Evolutionary conservation across 306 rosid species (phyloP).

Genomic region (Lathyrus aphaca): DNA sequence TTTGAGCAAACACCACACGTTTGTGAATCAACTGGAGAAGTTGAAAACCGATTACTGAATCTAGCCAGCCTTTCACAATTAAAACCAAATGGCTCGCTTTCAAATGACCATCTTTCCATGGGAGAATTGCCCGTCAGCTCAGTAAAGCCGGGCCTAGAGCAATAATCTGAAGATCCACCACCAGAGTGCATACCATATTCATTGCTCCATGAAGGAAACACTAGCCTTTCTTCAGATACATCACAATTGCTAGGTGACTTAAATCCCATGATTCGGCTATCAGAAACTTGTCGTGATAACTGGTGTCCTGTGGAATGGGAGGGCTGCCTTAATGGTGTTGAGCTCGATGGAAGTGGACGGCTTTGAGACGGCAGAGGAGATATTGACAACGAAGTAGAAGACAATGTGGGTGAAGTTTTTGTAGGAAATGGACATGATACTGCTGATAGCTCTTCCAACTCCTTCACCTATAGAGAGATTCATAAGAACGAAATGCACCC

Average conservation of each 20-base stretch:
- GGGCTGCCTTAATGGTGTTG: constrained; percentile 58
- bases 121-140: constrained; percentile 70
- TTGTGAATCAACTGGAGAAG: constrained; percentile 66
- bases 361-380: constrained; percentile 63
- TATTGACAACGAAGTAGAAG: constrained; percentile 66
- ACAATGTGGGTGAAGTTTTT: constrained; percentile 54
- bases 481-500: constrained; percentile 21
- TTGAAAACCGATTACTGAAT: constrained; percentile 61
- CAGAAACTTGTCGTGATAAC: constrained; percentile 62
- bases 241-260: constrained; percentile 62
- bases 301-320: constrained; percentile 70
- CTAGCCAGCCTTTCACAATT: constrained; percentile 62
- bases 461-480: constrained; percentile 57
- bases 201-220: constrained; percentile 62
- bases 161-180: constrained; percentile 79
- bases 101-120: constrained; percentile 85
- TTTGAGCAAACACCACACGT: constrained; percentile 68
- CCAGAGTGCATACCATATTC: constrained; percentile 59
- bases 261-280: constrained; percentile 54
- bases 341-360: constrained; percentile 61
- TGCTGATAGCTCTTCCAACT: constrained; percentile 49
- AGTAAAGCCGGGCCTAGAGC: constrained; percentile 86
- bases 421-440: constrained; percentile 59
- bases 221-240: constrained; percentile 68
- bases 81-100: constrained; percentile 73